Evolutionary conservation across 2,329 filamentous ascomycete genomes (phyloP).

Genomic region (Leptographium procerum): DNA sequence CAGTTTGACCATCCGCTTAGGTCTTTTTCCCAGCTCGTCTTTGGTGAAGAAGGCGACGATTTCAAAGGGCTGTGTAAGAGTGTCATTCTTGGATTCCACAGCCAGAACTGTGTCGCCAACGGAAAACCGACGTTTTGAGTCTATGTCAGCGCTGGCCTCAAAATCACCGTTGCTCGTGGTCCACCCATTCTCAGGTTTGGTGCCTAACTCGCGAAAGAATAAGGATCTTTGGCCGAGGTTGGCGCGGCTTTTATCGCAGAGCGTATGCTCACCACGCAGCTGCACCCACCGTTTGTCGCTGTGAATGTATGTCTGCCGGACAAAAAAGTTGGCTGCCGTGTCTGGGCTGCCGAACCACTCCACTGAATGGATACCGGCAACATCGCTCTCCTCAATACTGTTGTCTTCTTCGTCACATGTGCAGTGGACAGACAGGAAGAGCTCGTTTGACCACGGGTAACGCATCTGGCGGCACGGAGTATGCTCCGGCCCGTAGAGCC

Average conservation of each 20-base stretch:
- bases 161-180: no score
- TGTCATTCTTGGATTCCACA: constrained; percentile 16
- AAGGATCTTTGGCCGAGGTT: not conserved
- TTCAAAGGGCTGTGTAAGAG: constrained; percentile 48
- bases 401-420: constrained; percentile 42
- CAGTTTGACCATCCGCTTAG: constrained; percentile 26
- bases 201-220: not conserved
- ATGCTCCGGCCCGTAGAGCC: constrained; percentile 62
- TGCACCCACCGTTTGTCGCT: constrained; percentile 51
- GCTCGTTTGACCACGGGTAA: constrained; percentile 61
- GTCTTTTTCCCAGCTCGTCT: not conserved
- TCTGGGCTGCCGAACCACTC: constrained; percentile 43
- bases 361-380: constrained; percentile 46
- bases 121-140: constrained; percentile 15
- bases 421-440: constrained; percentile 69
- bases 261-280: constrained; percentile 41
- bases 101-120: constrained; percentile 52
- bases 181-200: no score
- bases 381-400: constrained; percentile 40
- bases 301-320: constrained; percentile 57
- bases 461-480: constrained; percentile 56
- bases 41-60: constrained; percentile 30
- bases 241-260: constrained; percentile 27
- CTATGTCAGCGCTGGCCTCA: not conserved
- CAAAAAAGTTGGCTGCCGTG: constrained; percentile 43